Conservation (phyloP, 345 rosid genomes). For the Raphanus sativus region DNA sequence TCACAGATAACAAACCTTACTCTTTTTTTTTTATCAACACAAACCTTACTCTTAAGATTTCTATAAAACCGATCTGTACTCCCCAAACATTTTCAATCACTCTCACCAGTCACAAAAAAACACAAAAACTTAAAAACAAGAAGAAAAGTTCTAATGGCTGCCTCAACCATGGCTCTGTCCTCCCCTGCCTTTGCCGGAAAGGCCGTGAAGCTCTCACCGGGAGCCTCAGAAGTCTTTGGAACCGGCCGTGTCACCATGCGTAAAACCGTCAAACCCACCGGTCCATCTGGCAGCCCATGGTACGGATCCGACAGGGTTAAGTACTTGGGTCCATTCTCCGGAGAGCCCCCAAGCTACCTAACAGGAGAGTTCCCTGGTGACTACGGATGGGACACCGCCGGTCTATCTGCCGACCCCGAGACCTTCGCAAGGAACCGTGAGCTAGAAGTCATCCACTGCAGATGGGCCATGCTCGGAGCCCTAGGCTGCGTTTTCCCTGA, state of each 20-base stretch:
- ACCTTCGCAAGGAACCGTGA: slow-evolving; percentile 88
- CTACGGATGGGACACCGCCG: slow-evolving; percentile 57
- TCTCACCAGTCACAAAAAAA: slow-evolving; percentile 32
- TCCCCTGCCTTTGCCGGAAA: slow-evolving; percentile 41
- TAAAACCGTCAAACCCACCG: slow-evolving; percentile 41
- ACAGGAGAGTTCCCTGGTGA: slow-evolving; percentile 73
- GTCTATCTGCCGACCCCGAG: slow-evolving; percentile 84
- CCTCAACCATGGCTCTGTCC: slow-evolving; percentile 43
- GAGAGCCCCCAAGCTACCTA: slow-evolving; percentile 72
- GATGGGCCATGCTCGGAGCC: slow-evolving; percentile 93
- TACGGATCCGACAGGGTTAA: slow-evolving; percentile 75
- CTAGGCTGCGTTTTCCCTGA: slow-evolving; percentile 79
- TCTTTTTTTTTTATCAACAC: neutral
- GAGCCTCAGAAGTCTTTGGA: slow-evolving; percentile 33
- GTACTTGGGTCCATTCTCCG: slow-evolving; percentile 85
- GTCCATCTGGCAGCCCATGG: slow-evolving; percentile 57
- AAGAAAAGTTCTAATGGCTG: slow-evolving; percentile 25
- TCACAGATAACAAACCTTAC: slow-evolving; percentile 36
- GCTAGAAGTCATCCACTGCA: slow-evolving; percentile 75
- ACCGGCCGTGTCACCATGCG: slow-evolving; percentile 41
- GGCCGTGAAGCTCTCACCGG: slow-evolving; percentile 39
- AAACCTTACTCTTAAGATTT: slow-evolving; percentile 28
- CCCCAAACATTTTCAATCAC: slow-evolving; percentile 28
- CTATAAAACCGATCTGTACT: slow-evolving; percentile 11
- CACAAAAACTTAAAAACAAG: neutral